phyloP scores from a whole-genome alignment of 768 basidiomycete genomes.

The Tricholomella constricta region DNA sequence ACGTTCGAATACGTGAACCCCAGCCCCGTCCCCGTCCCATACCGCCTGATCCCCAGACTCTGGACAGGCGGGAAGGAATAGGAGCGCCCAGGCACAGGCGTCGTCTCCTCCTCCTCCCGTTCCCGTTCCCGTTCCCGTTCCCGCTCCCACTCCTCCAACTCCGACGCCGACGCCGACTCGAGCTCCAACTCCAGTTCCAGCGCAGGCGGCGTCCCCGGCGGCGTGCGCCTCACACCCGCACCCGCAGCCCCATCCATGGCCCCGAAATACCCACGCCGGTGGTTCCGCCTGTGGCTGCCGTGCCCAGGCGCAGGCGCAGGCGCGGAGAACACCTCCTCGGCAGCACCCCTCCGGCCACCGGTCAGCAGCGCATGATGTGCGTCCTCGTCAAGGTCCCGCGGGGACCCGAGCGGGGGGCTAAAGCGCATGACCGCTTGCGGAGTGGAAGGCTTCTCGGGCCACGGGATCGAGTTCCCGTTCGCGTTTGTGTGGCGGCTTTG shows the following conservation, averaged over 20 bases:
- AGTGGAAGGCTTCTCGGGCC: constrained; percentile 29
- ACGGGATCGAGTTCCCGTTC: constrained; percentile 40
- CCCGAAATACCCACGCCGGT: constrained; percentile 62
- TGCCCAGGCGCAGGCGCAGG: too few species aligned
- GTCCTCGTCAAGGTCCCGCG: constrained; percentile 46
- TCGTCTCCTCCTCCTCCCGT: constrained; percentile 15
- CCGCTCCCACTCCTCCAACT: neutral
- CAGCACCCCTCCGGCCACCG: too few species aligned
- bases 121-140: neutral
- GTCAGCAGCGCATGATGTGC: too few species aligned
- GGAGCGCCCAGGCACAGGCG: constrained; percentile 31
- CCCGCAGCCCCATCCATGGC: constrained; percentile 2
- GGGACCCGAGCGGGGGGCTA: constrained; percentile 45
- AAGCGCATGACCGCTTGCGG: constrained; percentile 1
- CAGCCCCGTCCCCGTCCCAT: neutral
- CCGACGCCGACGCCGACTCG: neutral
- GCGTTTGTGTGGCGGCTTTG: constrained; percentile 8
- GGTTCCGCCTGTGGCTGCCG: too few species aligned
- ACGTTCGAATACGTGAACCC: neutral
- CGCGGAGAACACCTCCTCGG: too few species aligned
- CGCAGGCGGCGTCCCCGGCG: constrained; percentile 46
- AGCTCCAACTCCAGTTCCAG: neutral
- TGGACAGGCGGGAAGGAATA: constrained; percentile 42
- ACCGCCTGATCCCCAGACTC: too few species aligned
- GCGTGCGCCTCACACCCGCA: constrained; percentile 43